phyloP scores from a whole-genome alignment of 495 filamentous ascomycete species.

The Achaetomiella virescens region DNA sequence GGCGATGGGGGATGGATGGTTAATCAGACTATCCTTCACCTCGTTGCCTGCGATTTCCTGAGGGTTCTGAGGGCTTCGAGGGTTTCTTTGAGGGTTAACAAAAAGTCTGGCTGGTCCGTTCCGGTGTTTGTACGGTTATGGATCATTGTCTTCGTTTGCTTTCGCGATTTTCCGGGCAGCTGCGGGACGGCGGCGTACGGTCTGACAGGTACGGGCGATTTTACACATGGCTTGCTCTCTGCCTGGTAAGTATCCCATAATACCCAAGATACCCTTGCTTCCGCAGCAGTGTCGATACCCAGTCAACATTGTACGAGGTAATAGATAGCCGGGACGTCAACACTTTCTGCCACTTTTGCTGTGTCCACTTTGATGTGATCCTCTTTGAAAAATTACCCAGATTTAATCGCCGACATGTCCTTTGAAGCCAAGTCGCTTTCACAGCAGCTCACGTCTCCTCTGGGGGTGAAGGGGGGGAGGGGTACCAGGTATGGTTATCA shows the following conservation, averaged over 20 bases:
- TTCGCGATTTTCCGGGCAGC: not conserved
- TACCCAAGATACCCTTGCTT: conserved; percentile 8
- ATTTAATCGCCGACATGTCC: no score
- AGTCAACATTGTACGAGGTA: conserved; percentile 14
- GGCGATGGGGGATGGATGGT: not conserved
- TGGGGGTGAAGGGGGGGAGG: no score
- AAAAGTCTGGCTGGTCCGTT: conserved; percentile 14
- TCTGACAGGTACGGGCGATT: conserved; percentile 11
- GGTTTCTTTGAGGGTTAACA: conserved; percentile 9
- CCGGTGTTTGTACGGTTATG: conserved; percentile 9
- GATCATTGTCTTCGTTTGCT: conserved; percentile 1
- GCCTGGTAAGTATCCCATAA: conserved; percentile 18
- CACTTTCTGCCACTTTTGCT: not conserved
- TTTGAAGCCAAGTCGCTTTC: no score
- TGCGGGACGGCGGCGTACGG: not conserved
- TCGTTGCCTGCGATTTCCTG: conserved; percentile 13
- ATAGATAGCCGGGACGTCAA: not conserved
- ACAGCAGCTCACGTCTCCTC: no score
- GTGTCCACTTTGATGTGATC: not conserved
- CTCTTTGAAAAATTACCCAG: no score
- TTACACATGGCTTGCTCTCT: conserved; percentile 12
- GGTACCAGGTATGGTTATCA: no score
- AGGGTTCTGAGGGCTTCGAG: conserved; percentile 22
- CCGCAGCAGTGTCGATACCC: conserved; percentile 11
- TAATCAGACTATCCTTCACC: not conserved